Evolutionary conservation across 176 grass and related monocot species (phyloP).

Genomic region (Paspalum notatum): DNA sequence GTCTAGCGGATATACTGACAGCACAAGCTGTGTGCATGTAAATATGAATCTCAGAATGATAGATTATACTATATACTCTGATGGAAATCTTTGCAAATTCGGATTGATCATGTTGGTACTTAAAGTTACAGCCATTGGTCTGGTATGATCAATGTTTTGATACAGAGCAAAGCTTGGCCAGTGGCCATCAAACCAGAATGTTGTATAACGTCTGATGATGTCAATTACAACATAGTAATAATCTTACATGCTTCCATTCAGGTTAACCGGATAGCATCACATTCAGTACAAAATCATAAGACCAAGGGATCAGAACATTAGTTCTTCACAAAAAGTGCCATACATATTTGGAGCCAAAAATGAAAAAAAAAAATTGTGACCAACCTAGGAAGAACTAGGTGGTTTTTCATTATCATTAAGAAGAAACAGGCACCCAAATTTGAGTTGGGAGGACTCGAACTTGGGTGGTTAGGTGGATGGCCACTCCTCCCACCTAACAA

Average conservation of each 20-base stretch:
- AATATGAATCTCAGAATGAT: constrained; percentile 19
- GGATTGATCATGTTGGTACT: too few species aligned
- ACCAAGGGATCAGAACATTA: constrained; percentile 3
- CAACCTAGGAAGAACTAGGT: too few species aligned
- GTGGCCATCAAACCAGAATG: constrained; percentile 18
- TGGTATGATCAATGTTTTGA: not conserved
- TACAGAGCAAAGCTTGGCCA: not conserved
- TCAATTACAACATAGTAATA: not conserved
- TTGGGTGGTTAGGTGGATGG: too few species aligned
- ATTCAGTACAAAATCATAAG: not conserved
- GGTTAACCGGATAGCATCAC: not conserved
- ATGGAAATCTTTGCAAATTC: too few species aligned
- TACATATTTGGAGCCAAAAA: constrained; percentile 6
- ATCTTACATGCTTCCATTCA: not conserved
- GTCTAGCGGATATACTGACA: constrained; percentile 19
- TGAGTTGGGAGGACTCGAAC: too few species aligned
- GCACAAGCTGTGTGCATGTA: constrained; percentile 33
- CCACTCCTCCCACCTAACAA: too few species aligned
- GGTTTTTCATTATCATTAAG: too few species aligned
- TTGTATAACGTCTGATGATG: not conserved
- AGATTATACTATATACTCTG: too few species aligned
- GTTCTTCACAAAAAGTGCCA: not conserved
- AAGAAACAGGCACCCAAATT: too few species aligned
- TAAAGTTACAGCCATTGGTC: too few species aligned
- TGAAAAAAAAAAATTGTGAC: too few species aligned